Evolutionary conservation across 768 basidiomycete genomes (phyloP).

Genomic region (Boletus coccyginus): DNA sequence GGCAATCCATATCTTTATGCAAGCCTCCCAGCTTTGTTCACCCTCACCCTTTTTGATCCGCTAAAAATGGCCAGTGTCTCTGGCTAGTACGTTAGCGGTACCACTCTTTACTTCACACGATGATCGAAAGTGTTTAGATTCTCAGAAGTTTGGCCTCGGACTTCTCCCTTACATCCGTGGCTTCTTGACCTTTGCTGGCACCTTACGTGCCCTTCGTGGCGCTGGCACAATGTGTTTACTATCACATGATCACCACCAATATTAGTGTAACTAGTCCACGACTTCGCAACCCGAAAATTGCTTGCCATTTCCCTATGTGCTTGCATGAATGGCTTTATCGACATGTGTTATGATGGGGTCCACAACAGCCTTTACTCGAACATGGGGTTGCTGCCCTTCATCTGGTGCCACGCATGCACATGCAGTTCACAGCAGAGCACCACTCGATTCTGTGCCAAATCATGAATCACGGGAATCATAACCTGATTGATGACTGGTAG

Average conservation of each 20-base stretch:
- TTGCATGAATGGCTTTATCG: slow-evolving; percentile 10
- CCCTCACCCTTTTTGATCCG: slow-evolving; percentile 18
- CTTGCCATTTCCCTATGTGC: slow-evolving; percentile 15
- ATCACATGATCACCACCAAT: slow-evolving; percentile 24
- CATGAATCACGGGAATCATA: slow-evolving; percentile 23
- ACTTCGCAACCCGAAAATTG: slow-evolving; percentile 11
- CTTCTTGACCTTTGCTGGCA: slow-evolving; percentile 26
- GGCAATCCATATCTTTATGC: slow-evolving; percentile 20
- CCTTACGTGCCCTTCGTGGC: slow-evolving; percentile 30
- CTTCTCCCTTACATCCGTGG: slow-evolving; percentile 33
- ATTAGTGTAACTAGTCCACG: slow-evolving; percentile 10
- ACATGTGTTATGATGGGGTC: slow-evolving; percentile 14
- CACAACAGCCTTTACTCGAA: slow-evolving; percentile 12
- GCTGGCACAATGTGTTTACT: slow-evolving; percentile 15
- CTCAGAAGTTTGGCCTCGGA: slow-evolving; percentile 34
- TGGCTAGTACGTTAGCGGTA: slow-evolving; percentile 16
- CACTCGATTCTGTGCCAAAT: slow-evolving; percentile 12
- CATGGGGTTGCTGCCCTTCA: slow-evolving; percentile 9
- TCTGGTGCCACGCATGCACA: slow-evolving; percentile 17
- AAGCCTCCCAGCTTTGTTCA: slow-evolving; percentile 8
- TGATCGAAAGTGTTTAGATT: slow-evolving; percentile 27
- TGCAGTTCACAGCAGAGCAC: slow-evolving; percentile 23
- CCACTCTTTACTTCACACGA: slow-evolving; percentile 19
- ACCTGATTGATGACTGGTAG: slow-evolving; percentile 15
- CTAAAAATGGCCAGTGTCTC: slow-evolving; percentile 13